phyloP scores from a whole-genome alignment of 352 stramenopile genomes.

The Phytophthora lateralis region DNA sequence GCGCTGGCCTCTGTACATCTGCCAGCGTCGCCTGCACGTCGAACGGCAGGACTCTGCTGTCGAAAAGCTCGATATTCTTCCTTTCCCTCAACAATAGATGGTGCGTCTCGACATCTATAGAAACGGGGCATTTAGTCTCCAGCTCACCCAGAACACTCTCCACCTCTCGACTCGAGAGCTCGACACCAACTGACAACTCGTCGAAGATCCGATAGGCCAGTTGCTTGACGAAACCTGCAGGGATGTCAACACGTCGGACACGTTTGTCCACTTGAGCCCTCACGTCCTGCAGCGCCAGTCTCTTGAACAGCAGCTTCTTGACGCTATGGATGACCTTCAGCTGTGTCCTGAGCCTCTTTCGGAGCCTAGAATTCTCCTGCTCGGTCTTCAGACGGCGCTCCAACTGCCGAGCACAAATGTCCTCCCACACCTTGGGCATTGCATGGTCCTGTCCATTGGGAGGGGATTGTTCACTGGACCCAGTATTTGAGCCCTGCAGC shows the following conservation, averaged over 20 bases:
- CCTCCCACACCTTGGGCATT: conserved; percentile 23
- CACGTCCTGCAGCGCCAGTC: conserved; percentile 6
- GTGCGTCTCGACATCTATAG: conserved; percentile 7
- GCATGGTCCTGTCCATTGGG: background rate
- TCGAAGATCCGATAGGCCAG: conserved; percentile 33
- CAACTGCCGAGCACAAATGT: conserved; percentile 30
- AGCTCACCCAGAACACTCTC: conserved; percentile 40
- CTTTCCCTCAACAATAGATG: conserved; percentile 30
- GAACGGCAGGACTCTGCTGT: conserved; percentile 47
- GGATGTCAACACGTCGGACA: conserved; percentile 24
- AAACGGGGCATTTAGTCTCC: conserved; percentile 20
- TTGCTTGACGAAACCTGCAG: conserved; percentile 14
- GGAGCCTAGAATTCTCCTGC: conserved; percentile 34
- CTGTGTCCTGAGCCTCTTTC: conserved; percentile 17
- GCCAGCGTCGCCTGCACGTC: conserved; percentile 30
- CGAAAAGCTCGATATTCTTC: conserved; percentile 36
- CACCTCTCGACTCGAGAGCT: conserved; percentile 43
- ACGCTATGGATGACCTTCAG: conserved; percentile 14
- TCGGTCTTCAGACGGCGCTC: conserved; percentile 23
- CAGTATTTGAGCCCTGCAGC: background rate
- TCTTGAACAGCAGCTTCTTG: conserved; percentile 30
- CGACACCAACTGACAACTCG: conserved; percentile 29
- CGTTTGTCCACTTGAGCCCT: background rate
- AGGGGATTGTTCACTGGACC: background rate
- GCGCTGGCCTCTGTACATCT: conserved; percentile 25